Conservation (phyloP, 345 rosid genomes). For the Eucalyptus sp. region DNA sequence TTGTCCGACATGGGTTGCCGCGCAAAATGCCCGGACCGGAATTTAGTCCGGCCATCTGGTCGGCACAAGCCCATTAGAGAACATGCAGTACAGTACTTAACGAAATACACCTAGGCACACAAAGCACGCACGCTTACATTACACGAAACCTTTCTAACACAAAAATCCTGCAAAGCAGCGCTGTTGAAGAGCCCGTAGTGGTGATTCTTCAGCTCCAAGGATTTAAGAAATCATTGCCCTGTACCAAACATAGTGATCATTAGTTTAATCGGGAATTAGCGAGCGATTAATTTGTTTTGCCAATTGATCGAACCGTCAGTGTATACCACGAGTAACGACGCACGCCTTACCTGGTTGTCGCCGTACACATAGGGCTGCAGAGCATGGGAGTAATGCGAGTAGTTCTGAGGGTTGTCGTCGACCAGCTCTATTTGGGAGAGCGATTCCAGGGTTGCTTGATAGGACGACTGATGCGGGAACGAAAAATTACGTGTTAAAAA, state of each 20-base stretch:
- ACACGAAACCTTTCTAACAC: not conserved
- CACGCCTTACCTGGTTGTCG: not conserved
- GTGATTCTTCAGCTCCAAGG: not conserved
- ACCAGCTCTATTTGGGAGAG: not conserved
- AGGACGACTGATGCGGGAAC: not conserved
- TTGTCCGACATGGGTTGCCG: not conserved
- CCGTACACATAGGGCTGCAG: not conserved
- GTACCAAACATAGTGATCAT: not conserved
- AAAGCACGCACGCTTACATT: not conserved
- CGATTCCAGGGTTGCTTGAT: not conserved
- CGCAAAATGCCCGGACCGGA: not conserved
- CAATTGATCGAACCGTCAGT: not conserved
- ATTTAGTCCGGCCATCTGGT: not conserved
- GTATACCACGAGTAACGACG: not conserved
- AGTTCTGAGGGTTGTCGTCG: not conserved
- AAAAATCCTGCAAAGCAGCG: not conserved
- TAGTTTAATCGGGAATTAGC: not conserved
- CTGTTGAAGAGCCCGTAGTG: not conserved
- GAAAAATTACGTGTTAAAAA: not conserved
- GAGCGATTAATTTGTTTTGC: not conserved
- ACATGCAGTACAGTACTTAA: not conserved
- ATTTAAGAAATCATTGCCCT: not conserved
- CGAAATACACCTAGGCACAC: not conserved
- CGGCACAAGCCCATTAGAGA: not conserved
- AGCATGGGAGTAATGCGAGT: not conserved